Evolutionary conservation across 2,329 filamentous ascomycete species (phyloP), one percentile per base, ranked within the genome.

Genomic region (Fusarium pseudonygamai): DNA sequence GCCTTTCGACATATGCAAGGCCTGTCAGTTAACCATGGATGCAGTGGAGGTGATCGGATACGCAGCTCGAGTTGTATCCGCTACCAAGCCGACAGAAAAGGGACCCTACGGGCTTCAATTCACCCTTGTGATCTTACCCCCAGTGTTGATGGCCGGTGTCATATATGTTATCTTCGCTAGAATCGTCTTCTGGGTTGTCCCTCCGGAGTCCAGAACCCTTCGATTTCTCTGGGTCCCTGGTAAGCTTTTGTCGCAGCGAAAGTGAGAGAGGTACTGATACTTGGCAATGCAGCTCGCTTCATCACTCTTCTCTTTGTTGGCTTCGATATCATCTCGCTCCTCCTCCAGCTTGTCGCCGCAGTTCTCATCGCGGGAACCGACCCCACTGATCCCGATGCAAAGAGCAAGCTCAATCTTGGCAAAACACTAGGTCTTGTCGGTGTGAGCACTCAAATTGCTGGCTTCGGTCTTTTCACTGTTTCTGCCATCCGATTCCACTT

Each of bases 401-500:
- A 78, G 6, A 81, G 80, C 13, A 75, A 74, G 45, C 46, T 76
- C 1, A 49, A 76, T 3, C 30, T 67, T 5, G 75, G 74, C 2
- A 77, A 74, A 15, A 63, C 67, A 7, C 60, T 77, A 14, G 75
- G 75, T 39, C 50, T 75, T 16, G 50, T 71, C 3, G 74, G 74
- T 24, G 74, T 77, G 9, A 71, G 70, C 62, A 83, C 85, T 3
- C 85, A 87, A 64, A 79, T 87, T 18, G 74, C 73, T 1, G 85
- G 83, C 3, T 87, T 87, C 64, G 84, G 85, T 2, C 77, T 87
- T 6, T 87, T 87, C 62, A 81, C 80, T 9, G 62, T 87, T 32
- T 78, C 85, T 11, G 84, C 85, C 2, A 77, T 82, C 7, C 82
- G 85, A 12, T 87, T 87, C 72, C 84, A 86, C 69, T 85, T 86